Base-by-base conservation (phyloP, 2,329 filamentous ascomycete genomes). In the Chrysosporium keratinophilum region DNA sequence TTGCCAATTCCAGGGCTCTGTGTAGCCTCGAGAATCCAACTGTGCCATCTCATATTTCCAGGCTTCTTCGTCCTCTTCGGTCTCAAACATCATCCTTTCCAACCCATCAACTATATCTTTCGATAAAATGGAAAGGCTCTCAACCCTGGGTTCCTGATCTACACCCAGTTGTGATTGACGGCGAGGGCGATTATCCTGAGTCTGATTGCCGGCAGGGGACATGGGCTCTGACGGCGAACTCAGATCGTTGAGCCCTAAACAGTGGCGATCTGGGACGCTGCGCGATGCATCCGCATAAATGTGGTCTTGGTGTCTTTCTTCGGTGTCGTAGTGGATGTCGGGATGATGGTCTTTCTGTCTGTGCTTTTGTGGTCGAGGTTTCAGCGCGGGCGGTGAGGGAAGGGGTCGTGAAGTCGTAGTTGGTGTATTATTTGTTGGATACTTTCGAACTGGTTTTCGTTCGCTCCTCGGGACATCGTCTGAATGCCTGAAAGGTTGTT, bases 221-320 rank as follows among this genome's bases (percentile, higher is more conserved):
- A 31, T 5, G 4, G 40, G 11, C 23, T 50, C 46, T 31, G 40
- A 50, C 2, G 28, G 45, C 7, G 52, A 44, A 15, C 35, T 34
- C 11, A 28, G 19, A 5, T 41, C 43, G 6, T 14, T 34, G 4
- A 12, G 19, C 6, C 52, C 7, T 54, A 45, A 15, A 56, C 53
- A 19, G 31, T 61, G 50, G 7, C 34, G 67, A 63, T 52, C 64
- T 65, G n/a, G 68, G 12, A 17, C 49, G 19, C 65, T 41, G 39
- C 69, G 69, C 15, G 69, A 62, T 2, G 66, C 67, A 45, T 72
- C 68, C 67, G 68, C 69, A 9, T 68, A 69, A 5, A 71, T 68
- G 15, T 67, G 64, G 17, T 67, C 62, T 42, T 63, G 59, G 20
- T 63, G 66, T 44, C 65, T 69, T 10, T 60, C 55, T 40, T 65